Evolutionary conservation across 495 filamentous ascomycete species (phyloP).

Genomic region (Penicillium coprophilum): DNA sequence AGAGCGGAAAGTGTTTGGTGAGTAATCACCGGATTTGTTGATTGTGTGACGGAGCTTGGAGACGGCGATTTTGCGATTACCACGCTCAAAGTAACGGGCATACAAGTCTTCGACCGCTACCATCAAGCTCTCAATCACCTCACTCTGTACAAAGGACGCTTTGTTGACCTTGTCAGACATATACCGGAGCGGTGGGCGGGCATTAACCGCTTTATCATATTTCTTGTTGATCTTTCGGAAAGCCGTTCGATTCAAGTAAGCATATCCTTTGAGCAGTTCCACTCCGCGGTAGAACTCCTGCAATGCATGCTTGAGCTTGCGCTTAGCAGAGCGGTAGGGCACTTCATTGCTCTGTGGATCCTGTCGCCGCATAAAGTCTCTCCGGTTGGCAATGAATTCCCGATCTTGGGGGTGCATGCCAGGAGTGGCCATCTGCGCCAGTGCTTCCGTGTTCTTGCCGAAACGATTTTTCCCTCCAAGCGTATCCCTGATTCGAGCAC

Average conservation of each 20-base stretch:
- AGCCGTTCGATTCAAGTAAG: slow-evolving; percentile 82
- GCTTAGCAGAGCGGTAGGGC: slow-evolving; percentile 79
- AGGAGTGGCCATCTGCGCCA: slow-evolving; percentile 53
- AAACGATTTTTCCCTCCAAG: slow-evolving; percentile 40
- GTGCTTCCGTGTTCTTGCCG: slow-evolving; percentile 58
- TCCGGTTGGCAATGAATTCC: slow-evolving; percentile 38
- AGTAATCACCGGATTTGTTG: slow-evolving; percentile 65
- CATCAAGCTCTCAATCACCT: slow-evolving; percentile 75
- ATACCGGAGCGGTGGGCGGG: slow-evolving; percentile 72
- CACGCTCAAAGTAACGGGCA: slow-evolving; percentile 85
- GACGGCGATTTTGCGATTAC: slow-evolving; percentile 85
- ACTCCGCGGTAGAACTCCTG: slow-evolving; percentile 91
- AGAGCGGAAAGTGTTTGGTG: slow-evolving; percentile 70
- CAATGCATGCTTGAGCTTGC: slow-evolving; percentile 84
- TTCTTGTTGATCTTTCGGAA: slow-evolving; percentile 99
- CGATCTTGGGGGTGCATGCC: slow-evolving; percentile 31
- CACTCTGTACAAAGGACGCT: slow-evolving; percentile 84
- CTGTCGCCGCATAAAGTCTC: slow-evolving; percentile 65
- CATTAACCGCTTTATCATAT: slow-evolving; percentile 85
- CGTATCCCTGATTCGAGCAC: slow-evolving; percentile 27
- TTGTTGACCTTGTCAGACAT: slow-evolving; percentile 92
- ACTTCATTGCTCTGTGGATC: slow-evolving; percentile 55
- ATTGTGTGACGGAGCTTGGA: slow-evolving; percentile 75
- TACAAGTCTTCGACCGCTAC: slow-evolving; percentile 83
- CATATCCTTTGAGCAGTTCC: slow-evolving; percentile 88